A percentile compares a stretch with the other conserved stretches of the same genome.
Evolutionary conservation across 1,139 yeast species (phyloP).

Genomic region (Meyerozyma athensensis): DNA sequence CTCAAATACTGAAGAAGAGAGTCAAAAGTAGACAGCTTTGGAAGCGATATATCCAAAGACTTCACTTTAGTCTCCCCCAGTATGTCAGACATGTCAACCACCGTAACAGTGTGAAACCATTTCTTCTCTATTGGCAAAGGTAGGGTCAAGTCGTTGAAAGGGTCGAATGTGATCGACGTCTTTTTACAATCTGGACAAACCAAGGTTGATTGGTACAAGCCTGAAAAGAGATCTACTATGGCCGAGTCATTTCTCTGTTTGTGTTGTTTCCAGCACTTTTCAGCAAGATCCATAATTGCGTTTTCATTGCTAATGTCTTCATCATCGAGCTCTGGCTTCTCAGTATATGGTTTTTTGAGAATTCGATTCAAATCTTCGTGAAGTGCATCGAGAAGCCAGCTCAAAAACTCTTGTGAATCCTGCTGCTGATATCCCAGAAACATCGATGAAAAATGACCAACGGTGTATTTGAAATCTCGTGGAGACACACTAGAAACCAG

Average conservation of each 20-base stretch:
- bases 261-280: conserved; percentile 78
- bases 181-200: conserved; percentile 83
- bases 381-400: conserved; percentile 83
- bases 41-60: conserved; percentile 65
- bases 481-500: conserved; percentile 42
- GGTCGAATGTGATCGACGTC: conserved; percentile 88
- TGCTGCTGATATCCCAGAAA: conserved; percentile 90
- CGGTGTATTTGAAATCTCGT: conserved; percentile 68
- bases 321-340: conserved; percentile 74
- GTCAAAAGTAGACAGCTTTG: conserved; percentile 58
- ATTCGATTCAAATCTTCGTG: conserved; percentile 93
- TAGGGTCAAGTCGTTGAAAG: conserved; percentile 83
- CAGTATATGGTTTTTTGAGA: conserved; percentile 75
- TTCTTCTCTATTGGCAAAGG: conserved; percentile 77
- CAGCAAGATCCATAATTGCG: conserved; percentile 61
- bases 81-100: conserved; percentile 53
- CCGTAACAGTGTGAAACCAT: conserved; percentile 65
- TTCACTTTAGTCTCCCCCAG: conserved; percentile 17
- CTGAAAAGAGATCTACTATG: conserved; percentile 82
- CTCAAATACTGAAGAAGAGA: conserved; percentile 63
- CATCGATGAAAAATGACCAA: conserved; percentile 77
- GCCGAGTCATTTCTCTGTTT: conserved; percentile 79
- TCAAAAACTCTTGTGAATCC: conserved; percentile 91
- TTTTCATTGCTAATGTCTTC: conserved; percentile 52
- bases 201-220: conserved; percentile 83